Evolutionary conservation across 108 stramenopile genomes (phyloP), one percentile per base, ranked within the genome.

Genomic region (Aurantiochytrium sp.): DNA sequence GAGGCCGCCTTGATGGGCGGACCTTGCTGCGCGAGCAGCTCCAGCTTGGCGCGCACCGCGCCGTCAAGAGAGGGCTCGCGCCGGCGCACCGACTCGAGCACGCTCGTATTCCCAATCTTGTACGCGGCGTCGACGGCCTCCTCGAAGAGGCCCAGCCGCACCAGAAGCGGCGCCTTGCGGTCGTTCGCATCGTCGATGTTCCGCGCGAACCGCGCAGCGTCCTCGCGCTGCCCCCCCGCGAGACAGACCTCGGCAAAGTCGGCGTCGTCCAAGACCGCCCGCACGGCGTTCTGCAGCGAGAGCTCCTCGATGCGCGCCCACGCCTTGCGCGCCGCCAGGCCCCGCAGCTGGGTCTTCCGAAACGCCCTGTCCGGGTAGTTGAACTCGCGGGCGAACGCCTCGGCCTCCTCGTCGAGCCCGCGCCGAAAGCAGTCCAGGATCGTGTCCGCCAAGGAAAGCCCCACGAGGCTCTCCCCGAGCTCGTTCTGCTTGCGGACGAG

Each of bases 321-420:
- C 1, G 73, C 73, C 30, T 81, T 81, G n/a, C 73, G 73, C n/a
- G 73, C 73, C 30, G 73, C 73, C n/a, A 81, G 73, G 8, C 73
- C 73, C 10, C 73, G 73, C 17, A 81, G 73, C 39, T 81, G 73
- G 6, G 24, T 42, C 45, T 42, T 3, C 24, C 73, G 73, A 2
- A 30, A 81, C 45, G 73, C 30, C 45, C 24, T 81, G 50, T 81
- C 73, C 12, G 39, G 39, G 39, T 30, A 48, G 27, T 48, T 48
- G 3, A 81, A 81, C 6, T 81, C 73, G 42, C 30, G 21, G 12
- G 73, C 73, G 30, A 81, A 81, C 27, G 36, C 17, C 42, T 41
- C 73, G 36, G 73, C 73, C 21, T 41, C 73, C 21, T 81, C 73
- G 39, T 81, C 73, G 10, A 81, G 2, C 10, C 73, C 73, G 2